Base-by-base conservation (phyloP, 78 protist species). In the Cavenderia fasciculata region DNA sequence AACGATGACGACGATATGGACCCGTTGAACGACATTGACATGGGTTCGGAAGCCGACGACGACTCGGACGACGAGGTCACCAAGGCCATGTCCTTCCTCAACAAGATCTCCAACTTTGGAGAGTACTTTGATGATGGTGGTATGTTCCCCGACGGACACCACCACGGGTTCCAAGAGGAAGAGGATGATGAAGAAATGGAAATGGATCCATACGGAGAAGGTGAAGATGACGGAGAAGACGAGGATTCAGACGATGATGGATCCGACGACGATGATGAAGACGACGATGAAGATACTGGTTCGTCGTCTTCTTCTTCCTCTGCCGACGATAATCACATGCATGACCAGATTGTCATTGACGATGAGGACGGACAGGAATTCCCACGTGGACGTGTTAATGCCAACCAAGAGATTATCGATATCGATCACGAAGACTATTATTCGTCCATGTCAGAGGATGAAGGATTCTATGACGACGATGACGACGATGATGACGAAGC, bases 31-130 rank as follows among this genome's bases (percentile, higher is more conserved):
- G 92, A 73, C 29, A 79, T 63, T 16, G 92, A 86, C 34, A 70
- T 86, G 85, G 84, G 68, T 4, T 38, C 49, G 10, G 92, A 86
- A 33, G 92, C 59, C n/a, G 92, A 86, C 1, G 92, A 86, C n/a
- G 89, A 82, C 40, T 40, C 43, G 8, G 87, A 86, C 1, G 85
- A 86, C 59, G 85, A 82, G 44, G 90, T 82, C 10, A 34, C 34
- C 21, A 68, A 57, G 23, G 90, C 90, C 2, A 65, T 82, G 19
- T 56, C 65, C 52, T 82, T 40, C 46, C 29, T 82, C 21, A 82
- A 65, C 56, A 59, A 61, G 27, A 59, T 82, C 1, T 46, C 88
- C 21, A 61, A 63, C 14, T 44, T 31, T 36, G 27, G 38, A 5
- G 62, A 47, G 21, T 66, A 49, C 11, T 43, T 47, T 29, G 87